These are phyloP conservation scores for Canavalia ensiformis DNA, from an alignment of 306 rosid genomes.

Conservation along the genomic window DNA sequence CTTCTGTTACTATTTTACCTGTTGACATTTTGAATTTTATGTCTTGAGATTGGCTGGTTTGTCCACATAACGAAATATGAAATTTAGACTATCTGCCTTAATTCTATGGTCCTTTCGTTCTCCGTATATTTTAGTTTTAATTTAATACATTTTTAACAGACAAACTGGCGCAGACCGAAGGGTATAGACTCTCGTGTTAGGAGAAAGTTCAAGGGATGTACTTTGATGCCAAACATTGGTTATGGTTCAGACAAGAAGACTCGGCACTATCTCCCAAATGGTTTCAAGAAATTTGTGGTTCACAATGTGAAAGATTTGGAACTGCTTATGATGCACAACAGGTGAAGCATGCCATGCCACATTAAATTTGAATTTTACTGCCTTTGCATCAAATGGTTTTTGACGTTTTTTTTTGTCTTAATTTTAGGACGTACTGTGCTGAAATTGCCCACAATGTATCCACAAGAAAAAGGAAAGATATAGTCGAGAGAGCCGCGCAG, in stretches of 20 bases:
- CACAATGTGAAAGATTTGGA: constrained; percentile 70
- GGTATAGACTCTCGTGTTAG: constrained; percentile 93
- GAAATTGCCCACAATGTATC: constrained; percentile 84
- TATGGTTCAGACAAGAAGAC: constrained; percentile 85
- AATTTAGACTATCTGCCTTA: too few relatives aligned
- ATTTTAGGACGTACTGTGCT: constrained; percentile 75
- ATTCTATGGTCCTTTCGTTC: too few relatives aligned
- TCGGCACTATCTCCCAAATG: constrained; percentile 80
- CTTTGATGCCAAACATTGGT: constrained; percentile 84
- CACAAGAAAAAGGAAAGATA: constrained; percentile 74
- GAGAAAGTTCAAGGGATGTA: constrained; percentile 86
- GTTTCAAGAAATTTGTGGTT: constrained; percentile 83
- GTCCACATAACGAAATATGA: too few relatives aligned
- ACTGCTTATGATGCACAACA: constrained; percentile 85
- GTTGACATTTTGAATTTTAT: constrained; percentile 48
- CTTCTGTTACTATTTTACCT: constrained; percentile 55
- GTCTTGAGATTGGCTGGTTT: neutral
- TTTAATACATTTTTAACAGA: constrained; percentile 23
- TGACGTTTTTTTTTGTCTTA: neutral
- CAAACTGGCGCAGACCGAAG: constrained; percentile 84
- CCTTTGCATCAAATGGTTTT: neutral
- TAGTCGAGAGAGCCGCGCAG: constrained; percentile 85
- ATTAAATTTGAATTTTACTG: neutral
- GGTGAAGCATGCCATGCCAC: constrained; percentile 38
- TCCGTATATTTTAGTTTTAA: too few relatives aligned